phyloP scores from a whole-genome alignment of 148 eudicot genomes.

The Rhododendron simsii region DNA sequence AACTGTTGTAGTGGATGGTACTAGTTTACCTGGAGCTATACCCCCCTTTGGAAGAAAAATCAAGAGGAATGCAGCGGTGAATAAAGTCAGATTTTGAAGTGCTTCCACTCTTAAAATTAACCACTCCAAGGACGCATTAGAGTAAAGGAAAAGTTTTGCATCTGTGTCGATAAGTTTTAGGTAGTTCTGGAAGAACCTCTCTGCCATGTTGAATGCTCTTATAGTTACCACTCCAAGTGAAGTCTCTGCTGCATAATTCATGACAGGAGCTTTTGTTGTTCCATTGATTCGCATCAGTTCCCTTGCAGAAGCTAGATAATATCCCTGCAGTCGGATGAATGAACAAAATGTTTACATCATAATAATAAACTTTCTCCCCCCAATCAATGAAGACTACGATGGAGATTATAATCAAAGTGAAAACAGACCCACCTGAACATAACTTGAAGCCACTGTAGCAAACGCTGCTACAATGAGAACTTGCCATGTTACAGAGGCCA shows the following conservation, averaged over 20 bases:
- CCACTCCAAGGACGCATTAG: constrained; percentile 59
- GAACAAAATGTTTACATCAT: background rate
- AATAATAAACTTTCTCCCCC: background rate
- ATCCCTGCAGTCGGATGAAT: constrained; percentile 27
- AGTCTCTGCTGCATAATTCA: constrained; percentile 62
- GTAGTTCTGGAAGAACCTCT: constrained; percentile 44
- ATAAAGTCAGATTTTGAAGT: constrained; percentile 59
- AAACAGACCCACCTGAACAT: constrained; percentile 41
- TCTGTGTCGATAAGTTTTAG: constrained; percentile 59
- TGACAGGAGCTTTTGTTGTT: constrained; percentile 68
- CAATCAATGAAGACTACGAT: background rate
- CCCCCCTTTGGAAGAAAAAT: constrained; percentile 49
- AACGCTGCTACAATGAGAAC: constrained; percentile 56
- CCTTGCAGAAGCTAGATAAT: constrained; percentile 58
- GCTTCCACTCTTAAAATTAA: constrained; percentile 57
- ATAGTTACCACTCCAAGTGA: constrained; percentile 60
- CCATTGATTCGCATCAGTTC: constrained; percentile 71
- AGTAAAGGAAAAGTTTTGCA: constrained; percentile 59
- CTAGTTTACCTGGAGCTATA: constrained; percentile 43
- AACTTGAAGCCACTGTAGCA: constrained; percentile 37
- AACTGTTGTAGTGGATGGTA: background rate
- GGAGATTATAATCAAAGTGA: background rate
- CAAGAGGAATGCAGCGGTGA: constrained; percentile 49
- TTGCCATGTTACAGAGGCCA: constrained; percentile 65
- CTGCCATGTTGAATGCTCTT: constrained; percentile 51